Evolutionary conservation across 2,329 filamentous ascomycete species (phyloP), one percentile per base, ranked within the genome.

Genomic region (Cercospora sojina): DNA sequence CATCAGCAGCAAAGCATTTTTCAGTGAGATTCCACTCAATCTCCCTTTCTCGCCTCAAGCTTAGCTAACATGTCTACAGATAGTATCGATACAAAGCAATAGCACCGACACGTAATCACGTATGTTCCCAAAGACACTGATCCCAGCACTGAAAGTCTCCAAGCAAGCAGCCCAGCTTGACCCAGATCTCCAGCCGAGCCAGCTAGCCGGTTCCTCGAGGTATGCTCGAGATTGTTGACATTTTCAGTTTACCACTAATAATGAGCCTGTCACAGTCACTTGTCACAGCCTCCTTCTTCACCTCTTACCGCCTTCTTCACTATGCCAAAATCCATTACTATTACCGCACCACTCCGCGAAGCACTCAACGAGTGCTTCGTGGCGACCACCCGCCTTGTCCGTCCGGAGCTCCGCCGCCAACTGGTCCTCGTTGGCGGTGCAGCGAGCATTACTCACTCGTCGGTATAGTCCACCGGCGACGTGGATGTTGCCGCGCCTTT

Each of bases 391-490:
- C 27, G 60, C 55, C 68, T 70, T 10, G 68, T 66, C 35, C 59
- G 63, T 35, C 59, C 63, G 23, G 43, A 63, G 7, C 65, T 67
- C n/a, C 65, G 67, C 58, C 49, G 51, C 62, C 57, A 65, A 59
- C 9, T 67, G 6, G 59, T 65, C 18, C 65, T 67, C 23, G 65
- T 69, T 41, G 67, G 67, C 32, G 67, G 67, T 9, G 65, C 65
- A 18, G 67, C 65, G 31, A 67, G 67, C 67, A 59, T 67, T 59
- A 62, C 65, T 62, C 67, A 69, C 62, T 56, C 20, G 53, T 69
- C 67, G 25, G 20, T 38, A 16, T 69, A 69, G 67, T 59, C 31
- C 4, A 67, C 65, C 32, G 66, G 38, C 32, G 67, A 69, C 49
- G 62, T 68, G 32, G 67, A 69, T 60, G 47, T 68, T 64, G 64